These are phyloP conservation scores for Hypoxylon sp. DNA, from an alignment of 2,329 filamentous ascomycete genomes.

Conservation along the genomic window DNA sequence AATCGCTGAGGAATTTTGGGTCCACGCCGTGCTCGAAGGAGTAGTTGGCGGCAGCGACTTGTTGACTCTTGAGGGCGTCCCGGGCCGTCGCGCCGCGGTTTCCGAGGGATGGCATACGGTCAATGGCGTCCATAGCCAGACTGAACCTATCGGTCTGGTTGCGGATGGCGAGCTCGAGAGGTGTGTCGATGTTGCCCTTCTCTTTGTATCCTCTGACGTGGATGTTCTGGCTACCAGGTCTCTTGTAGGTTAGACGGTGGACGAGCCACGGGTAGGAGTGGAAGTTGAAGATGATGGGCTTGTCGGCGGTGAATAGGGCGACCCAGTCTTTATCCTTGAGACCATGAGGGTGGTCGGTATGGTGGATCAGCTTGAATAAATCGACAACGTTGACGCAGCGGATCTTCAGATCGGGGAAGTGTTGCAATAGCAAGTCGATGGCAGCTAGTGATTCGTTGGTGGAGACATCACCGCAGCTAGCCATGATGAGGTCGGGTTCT, in stretches of 20 bases:
- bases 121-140: constrained; percentile 82
- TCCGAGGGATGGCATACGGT: constrained; percentile 72
- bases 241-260: constrained; percentile 82
- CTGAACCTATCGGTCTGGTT: constrained; percentile 85
- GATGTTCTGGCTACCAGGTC: constrained; percentile 76
- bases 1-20: constrained; percentile 74
- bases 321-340: constrained; percentile 76
- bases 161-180: constrained; percentile 81
- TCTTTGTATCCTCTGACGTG: constrained; percentile 85
- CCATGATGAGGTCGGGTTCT: constrained; percentile 83
- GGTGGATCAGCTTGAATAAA: constrained; percentile 82
- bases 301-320: constrained; percentile 79
- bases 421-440: constrained; percentile 78
- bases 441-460: constrained; percentile 83
- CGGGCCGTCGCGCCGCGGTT: constrained; percentile 75
- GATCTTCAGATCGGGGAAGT: constrained; percentile 80
- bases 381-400: constrained; percentile 86
- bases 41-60: constrained; percentile 74
- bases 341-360: constrained; percentile 80
- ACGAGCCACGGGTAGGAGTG: constrained; percentile 87
- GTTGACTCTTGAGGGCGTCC: constrained; percentile 74
- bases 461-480: constrained; percentile 80
- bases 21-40: constrained; percentile 81
- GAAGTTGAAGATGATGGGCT: constrained; percentile 86
- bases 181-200: constrained; percentile 88